Evolutionary conservation across 1,139 yeast species (phyloP), one percentile per base, ranked within the genome.

Genomic region (Magnusiomyces tetraspermus): DNA sequence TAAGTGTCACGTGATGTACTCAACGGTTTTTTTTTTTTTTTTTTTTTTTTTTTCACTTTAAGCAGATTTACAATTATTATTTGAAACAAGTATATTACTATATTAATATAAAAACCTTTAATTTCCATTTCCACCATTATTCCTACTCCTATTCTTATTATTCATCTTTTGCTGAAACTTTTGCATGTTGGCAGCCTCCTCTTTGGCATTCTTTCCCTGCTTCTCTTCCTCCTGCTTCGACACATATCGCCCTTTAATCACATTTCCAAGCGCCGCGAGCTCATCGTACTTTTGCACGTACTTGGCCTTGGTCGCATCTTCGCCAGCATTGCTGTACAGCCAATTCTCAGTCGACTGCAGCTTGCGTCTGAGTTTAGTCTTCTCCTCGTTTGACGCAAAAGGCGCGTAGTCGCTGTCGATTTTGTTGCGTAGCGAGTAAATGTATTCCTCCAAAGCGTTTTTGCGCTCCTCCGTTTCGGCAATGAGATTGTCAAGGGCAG

Each of bases 401-500:
- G 78, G 83, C 63, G 87, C 79, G 72, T 90, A 92, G 67, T 83
- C 83, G 55, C 89, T 98, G 57, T 90, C 97, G 67, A 94, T 79
- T 77, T 94, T 92, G 70, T 95, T 95, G 77, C 98, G 88, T 72
- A 92, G 82, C 66, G 88, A 95, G 76, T 92, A 92, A 67, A 94
- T 92, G 79, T 92, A 92, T 77, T 92, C 98, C 77, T 92, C 98
- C 60, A 94, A 80, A 61, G 96, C 94, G 71, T 92, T 92, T 85
- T 92, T 92, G 75, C 90, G 88, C 76, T 92, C 97, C 77, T 92
- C 98, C 61, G 98, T 94, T 76, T 92, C 97, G 63, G 95, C 95
- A 61, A 92, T 97, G 64, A 92, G 82, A 77, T 89, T 92, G 75
- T 94, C 99, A 69, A 84, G 90, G 69, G 88, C 80, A 60, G 80